These are phyloP conservation scores for Pyrus hybrid DNA, from an alignment of 331 rosid species.

Conservation along the genomic window DNA sequence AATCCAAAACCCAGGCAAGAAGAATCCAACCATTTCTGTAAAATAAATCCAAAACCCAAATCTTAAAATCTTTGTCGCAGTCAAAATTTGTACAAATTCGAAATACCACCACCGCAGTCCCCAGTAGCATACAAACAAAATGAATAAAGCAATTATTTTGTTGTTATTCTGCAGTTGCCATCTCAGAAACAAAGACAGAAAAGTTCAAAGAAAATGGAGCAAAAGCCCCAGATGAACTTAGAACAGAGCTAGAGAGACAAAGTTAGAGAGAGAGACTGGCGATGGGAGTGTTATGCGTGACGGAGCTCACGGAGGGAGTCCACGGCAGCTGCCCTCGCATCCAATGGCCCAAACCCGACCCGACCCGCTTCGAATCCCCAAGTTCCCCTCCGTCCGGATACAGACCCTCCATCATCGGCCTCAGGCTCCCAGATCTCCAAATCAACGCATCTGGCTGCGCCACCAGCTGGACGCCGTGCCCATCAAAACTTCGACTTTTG, in stretches of 20 bases:
- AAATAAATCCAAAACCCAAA: background rate
- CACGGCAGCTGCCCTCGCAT: slow-evolving; percentile 80
- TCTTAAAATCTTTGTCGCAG: background rate
- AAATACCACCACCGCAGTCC: background rate
- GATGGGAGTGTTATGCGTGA: slow-evolving; percentile 59
- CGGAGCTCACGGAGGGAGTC: slow-evolving; percentile 50
- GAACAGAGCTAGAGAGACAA: background rate
- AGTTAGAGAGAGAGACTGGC: slow-evolving; percentile 35
- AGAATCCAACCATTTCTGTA: background rate
- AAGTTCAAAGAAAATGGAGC: background rate
- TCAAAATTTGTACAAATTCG: background rate
- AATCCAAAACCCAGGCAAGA: no score
- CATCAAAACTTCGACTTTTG: no score
- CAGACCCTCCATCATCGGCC: slow-evolving; percentile 89
- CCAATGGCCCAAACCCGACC: slow-evolving; percentile 88
- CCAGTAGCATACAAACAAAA: background rate
- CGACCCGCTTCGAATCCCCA: slow-evolving; percentile 58
- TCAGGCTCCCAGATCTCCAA: slow-evolving; percentile 74
- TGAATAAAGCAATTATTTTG: background rate
- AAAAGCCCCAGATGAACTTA: no score
- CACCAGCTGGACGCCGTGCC: background rate
- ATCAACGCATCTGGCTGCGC: slow-evolving; percentile 24
- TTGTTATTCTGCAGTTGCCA: background rate
- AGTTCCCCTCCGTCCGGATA: slow-evolving; percentile 58
- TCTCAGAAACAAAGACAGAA: background rate